Conservation (phyloP, 352 stramenopile species). For the Globisporangium cylindrosporum region DNA sequence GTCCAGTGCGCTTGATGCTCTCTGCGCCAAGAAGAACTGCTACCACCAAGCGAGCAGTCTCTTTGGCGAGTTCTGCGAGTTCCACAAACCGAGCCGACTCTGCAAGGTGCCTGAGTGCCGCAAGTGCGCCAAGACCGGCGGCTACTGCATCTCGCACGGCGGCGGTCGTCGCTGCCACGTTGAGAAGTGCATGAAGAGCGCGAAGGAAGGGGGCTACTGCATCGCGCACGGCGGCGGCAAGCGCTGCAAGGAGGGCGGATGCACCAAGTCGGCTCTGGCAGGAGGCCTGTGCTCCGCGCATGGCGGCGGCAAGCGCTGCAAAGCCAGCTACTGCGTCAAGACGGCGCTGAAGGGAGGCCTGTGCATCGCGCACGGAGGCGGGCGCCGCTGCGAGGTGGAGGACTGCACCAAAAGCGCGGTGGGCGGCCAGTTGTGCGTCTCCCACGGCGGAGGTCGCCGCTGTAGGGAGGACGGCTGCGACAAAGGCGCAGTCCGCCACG, state of each 20-base stretch:
- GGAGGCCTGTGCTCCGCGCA: constrained; percentile 69
- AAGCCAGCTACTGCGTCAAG: constrained; percentile 45
- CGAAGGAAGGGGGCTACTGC: constrained; percentile 58
- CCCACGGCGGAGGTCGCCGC: constrained; percentile 56
- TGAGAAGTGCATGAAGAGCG: constrained; percentile 62
- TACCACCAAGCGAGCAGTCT: constrained; percentile 41
- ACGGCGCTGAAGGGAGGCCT: constrained; percentile 61
- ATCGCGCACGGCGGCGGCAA: constrained; percentile 42
- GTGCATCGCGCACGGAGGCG: constrained; percentile 65
- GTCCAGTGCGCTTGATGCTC: constrained; percentile 12
- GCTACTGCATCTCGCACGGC: constrained; percentile 72
- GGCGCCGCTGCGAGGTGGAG: constrained; percentile 46
- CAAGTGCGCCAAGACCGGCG: constrained; percentile 79
- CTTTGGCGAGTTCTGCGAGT: constrained; percentile 58
- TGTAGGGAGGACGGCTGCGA: constrained; percentile 57
- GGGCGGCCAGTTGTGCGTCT: constrained; percentile 57
- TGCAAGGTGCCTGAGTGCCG: constrained; percentile 58
- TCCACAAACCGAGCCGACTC: constrained; percentile 66
- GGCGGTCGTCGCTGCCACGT: constrained; percentile 49
- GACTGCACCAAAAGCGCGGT: constrained; percentile 60
- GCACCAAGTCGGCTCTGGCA: constrained; percentile 61
- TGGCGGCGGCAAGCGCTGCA: constrained; percentile 63
- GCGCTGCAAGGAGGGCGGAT: constrained; percentile 43
- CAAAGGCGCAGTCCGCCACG: constrained; percentile 68
- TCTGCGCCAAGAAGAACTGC: constrained; percentile 70